Percentiles rank a stretch among this genome's conserved stretches.
Conservation (phyloP, 2,329 filamentous ascomycete genomes). For the Endocalyx cinctus region DNA sequence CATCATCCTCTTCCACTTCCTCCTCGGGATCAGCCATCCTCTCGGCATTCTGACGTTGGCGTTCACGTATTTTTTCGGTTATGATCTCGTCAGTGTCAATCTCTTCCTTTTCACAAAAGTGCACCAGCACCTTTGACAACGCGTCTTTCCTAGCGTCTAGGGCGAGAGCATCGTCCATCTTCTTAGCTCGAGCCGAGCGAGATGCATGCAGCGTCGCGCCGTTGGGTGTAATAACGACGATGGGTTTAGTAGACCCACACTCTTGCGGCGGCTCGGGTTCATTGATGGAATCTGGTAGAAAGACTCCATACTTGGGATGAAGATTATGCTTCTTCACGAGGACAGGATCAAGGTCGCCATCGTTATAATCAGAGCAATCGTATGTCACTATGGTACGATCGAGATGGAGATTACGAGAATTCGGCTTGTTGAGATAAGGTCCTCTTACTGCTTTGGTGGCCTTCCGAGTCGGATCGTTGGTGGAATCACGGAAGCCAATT, state of each 20-base stretch:
- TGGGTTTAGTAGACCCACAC: slow-evolving; percentile 40
- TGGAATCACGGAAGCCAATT: slow-evolving; percentile 56
- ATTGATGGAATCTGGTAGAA: slow-evolving; percentile 44
- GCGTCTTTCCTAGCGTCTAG: slow-evolving; percentile 16
- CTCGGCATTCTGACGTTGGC: slow-evolving; percentile 17
- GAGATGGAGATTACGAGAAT: slow-evolving; percentile 49
- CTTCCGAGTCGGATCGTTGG: slow-evolving; percentile 50
- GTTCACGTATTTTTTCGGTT: slow-evolving; percentile 26
- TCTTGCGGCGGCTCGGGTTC: slow-evolving; percentile 35
- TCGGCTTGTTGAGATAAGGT: slow-evolving; percentile 49
- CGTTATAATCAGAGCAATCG: slow-evolving; percentile 44
- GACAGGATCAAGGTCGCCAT: slow-evolving; percentile 47
- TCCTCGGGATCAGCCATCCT: slow-evolving; percentile 11
- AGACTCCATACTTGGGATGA: slow-evolving; percentile 51
- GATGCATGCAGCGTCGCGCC: slow-evolving; percentile 47
- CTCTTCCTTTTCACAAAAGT: slow-evolving; percentile 17
- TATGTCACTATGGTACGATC: slow-evolving; percentile 51
- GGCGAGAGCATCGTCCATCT: slow-evolving; percentile 24
- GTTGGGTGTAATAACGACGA: slow-evolving; percentile 45
- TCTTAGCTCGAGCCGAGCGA: slow-evolving; percentile 29
- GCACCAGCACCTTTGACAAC: slow-evolving; percentile 13
- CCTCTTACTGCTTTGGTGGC: slow-evolving; percentile 49
- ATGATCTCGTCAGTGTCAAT: slow-evolving; percentile 22
- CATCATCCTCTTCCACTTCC: slow-evolving; percentile 6
- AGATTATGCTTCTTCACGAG: slow-evolving; percentile 44